Conservation (phyloP, 139 green algal genomes). For the Edaphochlamys debaryana region DNA sequence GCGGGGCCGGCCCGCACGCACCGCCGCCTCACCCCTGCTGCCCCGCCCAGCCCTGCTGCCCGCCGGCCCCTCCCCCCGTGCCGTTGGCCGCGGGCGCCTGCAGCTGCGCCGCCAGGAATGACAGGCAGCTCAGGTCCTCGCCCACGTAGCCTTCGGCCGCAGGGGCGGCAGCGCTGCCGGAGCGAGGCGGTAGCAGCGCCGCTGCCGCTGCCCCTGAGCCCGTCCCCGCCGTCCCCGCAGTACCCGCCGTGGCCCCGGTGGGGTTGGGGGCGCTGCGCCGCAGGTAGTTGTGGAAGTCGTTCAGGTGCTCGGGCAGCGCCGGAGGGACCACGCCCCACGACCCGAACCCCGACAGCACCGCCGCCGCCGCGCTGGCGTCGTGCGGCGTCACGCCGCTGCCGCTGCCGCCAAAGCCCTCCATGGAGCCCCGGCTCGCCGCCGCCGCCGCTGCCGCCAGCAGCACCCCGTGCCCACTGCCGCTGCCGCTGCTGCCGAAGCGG, state of each 20-base stretch:
- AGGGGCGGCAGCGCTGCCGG: not conserved
- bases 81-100: not conserved
- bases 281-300: not conserved
- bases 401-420: too few relatives aligned
- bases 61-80: not conserved
- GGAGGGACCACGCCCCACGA: slow-evolving; percentile 9
- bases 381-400: too few relatives aligned
- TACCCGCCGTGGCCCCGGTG: not conserved
- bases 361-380: not conserved
- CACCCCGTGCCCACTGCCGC: not conserved
- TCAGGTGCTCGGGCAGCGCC: slow-evolving; percentile 4
- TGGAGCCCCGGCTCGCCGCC: not conserved
- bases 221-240: not conserved
- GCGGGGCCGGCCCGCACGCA: too few relatives aligned
- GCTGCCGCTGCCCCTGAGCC: not conserved
- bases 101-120: slow-evolving; percentile 1
- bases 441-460: not conserved
- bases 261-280: not conserved
- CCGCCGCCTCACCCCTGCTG: not conserved
- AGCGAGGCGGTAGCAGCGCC: not conserved
- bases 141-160: not conserved
- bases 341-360: not conserved
- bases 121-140: slow-evolving; percentile 33
- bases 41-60: too few relatives aligned
- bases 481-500: not conserved